Base-by-base conservation (phyloP, 2,329 filamentous ascomycete species). In the Diaporthe vexans region DNA sequence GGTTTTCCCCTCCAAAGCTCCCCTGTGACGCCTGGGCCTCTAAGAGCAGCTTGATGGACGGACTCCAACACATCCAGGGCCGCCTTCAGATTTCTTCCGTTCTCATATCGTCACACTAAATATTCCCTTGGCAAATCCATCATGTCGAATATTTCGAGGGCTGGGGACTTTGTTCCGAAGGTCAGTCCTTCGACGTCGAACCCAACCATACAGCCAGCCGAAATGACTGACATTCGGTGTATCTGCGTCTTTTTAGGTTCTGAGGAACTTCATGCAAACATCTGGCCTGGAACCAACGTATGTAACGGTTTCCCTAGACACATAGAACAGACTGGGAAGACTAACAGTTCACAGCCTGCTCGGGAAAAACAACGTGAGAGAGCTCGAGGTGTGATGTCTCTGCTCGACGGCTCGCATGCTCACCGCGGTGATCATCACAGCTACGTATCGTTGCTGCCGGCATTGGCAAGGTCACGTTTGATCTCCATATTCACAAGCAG, bases 261-360 rank as follows among this genome's bases (percentile, higher is more conserved):
- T 95, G 87, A 93, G 94, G 82, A 95, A 94, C 2, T 98, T 98
- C 83, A 91, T 94, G 85, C 90, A 90, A 77, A 94, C 94, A 77
- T 98, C 95, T 7, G 95, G 95, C 9, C 85, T 98, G 26, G 96
- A 98, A 83, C 95, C 95, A 82, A 94, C 94, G 95, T 97, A 81
- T 79, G 85, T 81, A 1, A 17, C 48, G 10, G 19, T 26, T 17
- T 37, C 35, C 35, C 37, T 7, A 13, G 26, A 26, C 24, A 21
- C n/a, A 6, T 40, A 43, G 74, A 21, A 57, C 13, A 33, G 29
- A 52, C 4, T 37, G 21, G 19, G 3, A 4, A 17, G 13, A 29
- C 48, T 76, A 40, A 74, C 24, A 11, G n/a, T 10, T 35, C 29
- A 8, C 26, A 76, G 74, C 17, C 43, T 76, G 46, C 54, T 76